Conservation (phyloP, 306 rosid genomes). For the Amphicarpaea edgeworthii region DNA sequence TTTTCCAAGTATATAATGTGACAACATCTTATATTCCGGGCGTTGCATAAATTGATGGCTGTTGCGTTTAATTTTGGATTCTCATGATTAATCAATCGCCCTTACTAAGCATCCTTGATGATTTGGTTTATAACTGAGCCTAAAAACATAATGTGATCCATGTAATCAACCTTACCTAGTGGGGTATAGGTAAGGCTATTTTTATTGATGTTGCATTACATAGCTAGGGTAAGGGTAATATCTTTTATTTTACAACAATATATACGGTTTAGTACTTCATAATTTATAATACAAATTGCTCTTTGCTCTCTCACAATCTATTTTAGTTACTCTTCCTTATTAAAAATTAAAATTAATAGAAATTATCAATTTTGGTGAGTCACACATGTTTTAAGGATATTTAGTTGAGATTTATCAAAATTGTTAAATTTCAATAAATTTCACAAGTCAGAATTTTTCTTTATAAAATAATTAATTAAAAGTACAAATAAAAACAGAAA, state of each 20-base stretch:
- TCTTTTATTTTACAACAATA: constrained; percentile 21
- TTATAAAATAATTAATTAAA: background rate
- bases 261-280: background rate
- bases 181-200: background rate
- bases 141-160: background rate
- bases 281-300: background rate
- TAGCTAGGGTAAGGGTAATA: background rate
- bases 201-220: background rate
- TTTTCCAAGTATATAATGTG: constrained; percentile 25
- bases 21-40: constrained; percentile 15
- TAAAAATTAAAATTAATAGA: too few species aligned
- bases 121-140: background rate
- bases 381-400: too few species aligned
- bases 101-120: background rate
- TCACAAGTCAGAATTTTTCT: too few species aligned
- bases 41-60: constrained; percentile 24
- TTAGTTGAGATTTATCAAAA: too few species aligned
- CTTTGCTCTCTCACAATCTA: too few species aligned
- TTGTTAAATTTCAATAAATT: too few species aligned
- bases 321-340: too few species aligned
- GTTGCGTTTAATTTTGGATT: background rate
- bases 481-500: background rate
- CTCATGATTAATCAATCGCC: background rate
- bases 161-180: background rate
- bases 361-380: too few species aligned